Conservation (phyloP, 2,329 filamentous ascomycete genomes). For the Ophiobolus disseminans region DNA sequence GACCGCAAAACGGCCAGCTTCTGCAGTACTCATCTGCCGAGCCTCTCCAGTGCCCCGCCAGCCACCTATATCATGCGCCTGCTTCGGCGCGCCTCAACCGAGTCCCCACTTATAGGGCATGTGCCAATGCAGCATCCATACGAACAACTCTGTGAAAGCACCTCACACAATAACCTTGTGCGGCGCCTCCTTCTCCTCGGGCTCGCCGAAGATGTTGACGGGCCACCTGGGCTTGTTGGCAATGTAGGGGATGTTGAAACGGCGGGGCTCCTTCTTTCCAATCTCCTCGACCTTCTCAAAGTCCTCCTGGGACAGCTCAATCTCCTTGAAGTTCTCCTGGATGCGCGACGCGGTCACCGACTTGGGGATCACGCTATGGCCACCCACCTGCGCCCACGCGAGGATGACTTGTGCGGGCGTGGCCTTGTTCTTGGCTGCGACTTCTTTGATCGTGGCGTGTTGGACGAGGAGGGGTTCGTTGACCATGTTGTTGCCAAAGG, state of each 20-base stretch:
- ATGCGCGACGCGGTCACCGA: conserved; percentile 41
- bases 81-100: no score
- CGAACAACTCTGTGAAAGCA: no score
- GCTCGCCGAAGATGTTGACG: conserved; percentile 64
- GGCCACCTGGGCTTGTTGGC: conserved; percentile 62
- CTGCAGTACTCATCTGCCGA: no score
- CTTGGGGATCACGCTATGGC: conserved; percentile 43
- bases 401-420: conserved; percentile 81
- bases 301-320: conserved; percentile 35
- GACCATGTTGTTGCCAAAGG: conserved; percentile 65
- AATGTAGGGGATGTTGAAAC: conserved; percentile 55
- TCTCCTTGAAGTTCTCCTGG: conserved; percentile 42
- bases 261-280: conserved; percentile 67
- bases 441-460: conserved; percentile 69
- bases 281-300: conserved; percentile 51
- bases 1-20: no score
- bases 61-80: no score
- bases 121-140: no score
- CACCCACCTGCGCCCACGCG: conserved; percentile 80
- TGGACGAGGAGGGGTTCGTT: conserved; percentile 52
- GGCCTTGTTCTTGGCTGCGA: conserved; percentile 65
- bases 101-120: no score
- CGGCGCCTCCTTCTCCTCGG: conserved; percentile 59
- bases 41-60: no score
- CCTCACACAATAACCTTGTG: conserved; percentile 53